Evolutionary conservation across 163 green algal species (phyloP).

Genomic region (Volvox carteri): DNA sequence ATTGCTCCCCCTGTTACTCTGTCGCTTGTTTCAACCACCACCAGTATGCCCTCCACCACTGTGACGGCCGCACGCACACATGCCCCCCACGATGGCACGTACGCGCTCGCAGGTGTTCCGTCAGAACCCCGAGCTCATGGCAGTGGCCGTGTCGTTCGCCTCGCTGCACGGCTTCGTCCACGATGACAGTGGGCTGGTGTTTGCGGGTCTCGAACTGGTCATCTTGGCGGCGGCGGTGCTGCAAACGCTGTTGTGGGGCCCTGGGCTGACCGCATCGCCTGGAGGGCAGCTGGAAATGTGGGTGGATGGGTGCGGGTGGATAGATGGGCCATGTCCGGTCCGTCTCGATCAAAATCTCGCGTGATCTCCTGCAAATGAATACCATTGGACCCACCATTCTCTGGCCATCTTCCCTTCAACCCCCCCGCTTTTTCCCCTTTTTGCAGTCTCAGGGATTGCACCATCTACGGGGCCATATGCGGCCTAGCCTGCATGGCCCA

Average conservation of each 20-base stretch:
- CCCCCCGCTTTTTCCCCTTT: not conserved
- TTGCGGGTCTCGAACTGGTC: not conserved
- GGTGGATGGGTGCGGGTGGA: not conserved
- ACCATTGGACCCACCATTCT: not conserved
- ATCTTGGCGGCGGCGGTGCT: not conserved
- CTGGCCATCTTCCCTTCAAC: not conserved
- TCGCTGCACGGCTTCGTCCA: slow-evolving; percentile 42
- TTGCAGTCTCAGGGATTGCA: not conserved
- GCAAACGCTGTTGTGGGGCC: slow-evolving; percentile 18
- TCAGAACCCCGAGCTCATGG: slow-evolving; percentile 26
- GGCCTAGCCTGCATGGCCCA: not conserved
- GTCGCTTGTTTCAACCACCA: not conserved
- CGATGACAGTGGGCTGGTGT: not conserved
- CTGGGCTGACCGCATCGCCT: not conserved
- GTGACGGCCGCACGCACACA: too few species aligned
- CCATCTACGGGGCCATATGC: slow-evolving; percentile 19
- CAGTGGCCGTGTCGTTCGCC: not conserved
- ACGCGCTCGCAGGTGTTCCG: slow-evolving; percentile 5
- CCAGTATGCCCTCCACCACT: not conserved
- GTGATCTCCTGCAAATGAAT: not conserved
- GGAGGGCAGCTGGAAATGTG: slow-evolving; percentile 4
- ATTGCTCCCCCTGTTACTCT: too few species aligned
- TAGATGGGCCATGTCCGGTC: not conserved
- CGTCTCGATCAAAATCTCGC: not conserved
- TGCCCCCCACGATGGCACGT: too few species aligned